These are phyloP conservation scores for Clarireedia monteithiana DNA, from an alignment of 2,329 filamentous ascomycete species.

Conservation along the genomic window DNA sequence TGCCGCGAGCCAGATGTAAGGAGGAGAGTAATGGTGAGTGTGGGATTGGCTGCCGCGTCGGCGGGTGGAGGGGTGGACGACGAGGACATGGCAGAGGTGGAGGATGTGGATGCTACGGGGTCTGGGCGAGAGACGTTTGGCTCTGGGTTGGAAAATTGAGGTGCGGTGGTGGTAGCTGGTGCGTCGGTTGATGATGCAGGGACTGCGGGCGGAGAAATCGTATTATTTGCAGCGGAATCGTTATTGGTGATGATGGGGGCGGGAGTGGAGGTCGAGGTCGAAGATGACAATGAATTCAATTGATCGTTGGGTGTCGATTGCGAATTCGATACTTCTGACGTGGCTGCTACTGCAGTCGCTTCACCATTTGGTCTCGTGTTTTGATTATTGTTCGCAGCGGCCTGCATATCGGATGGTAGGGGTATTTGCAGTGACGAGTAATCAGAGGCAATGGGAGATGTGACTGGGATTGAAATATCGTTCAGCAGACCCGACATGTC, in stretches of 20 bases:
- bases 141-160: background rate
- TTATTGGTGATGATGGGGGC: background rate
- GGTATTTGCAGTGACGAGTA: background rate
- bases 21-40: constrained; percentile 72
- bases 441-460: background rate
- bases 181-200: background rate
- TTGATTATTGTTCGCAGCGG: background rate
- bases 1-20: constrained; percentile 76
- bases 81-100: background rate
- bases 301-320: background rate
- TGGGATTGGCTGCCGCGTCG: constrained; percentile 30
- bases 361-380: background rate
- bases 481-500: constrained; percentile 4
- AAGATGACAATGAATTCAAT: background rate
- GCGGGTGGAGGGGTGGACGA: background rate
- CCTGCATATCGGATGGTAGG: background rate
- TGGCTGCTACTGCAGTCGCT: background rate
- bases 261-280: background rate
- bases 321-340: background rate
- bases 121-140: background rate
- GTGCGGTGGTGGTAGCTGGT: background rate
- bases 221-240: background rate
- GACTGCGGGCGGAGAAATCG: background rate
- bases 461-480: constrained; percentile 3
- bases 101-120: background rate